Conservation (phyloP, 257 asterid genomes). For the Haberlea rhodopensis region DNA sequence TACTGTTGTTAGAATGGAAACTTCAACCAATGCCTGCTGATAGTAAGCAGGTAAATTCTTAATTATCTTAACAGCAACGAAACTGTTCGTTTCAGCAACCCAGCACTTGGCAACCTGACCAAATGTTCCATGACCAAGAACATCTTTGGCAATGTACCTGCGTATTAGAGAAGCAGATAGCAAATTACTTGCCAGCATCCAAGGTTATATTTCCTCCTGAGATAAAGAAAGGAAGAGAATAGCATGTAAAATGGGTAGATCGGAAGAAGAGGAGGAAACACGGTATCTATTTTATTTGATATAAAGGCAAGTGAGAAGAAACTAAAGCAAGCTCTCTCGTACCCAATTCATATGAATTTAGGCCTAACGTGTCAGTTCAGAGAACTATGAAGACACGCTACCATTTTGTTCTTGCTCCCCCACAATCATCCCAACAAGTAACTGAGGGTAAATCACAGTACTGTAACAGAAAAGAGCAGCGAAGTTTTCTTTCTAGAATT, state of each 20-base stretch:
- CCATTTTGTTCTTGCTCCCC: slow-evolving; percentile 10
- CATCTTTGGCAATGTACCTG: slow-evolving; percentile 91
- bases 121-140: slow-evolving; percentile 98
- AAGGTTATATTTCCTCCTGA: slow-evolving; percentile 22
- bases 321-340: slow-evolving; percentile 15
- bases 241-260: slow-evolving; percentile 14
- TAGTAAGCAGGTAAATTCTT: slow-evolving; percentile 96
- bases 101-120: slow-evolving; percentile 99
- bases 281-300: background rate
- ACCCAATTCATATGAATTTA: slow-evolving; percentile 16
- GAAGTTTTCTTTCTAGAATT: background rate
- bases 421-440: slow-evolving; percentile 3
- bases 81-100: slow-evolving; percentile 75
- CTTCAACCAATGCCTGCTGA: slow-evolving; percentile 99
- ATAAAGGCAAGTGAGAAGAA: slow-evolving; percentile 9
- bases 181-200: slow-evolving; percentile 17
- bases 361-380: slow-evolving; percentile 11
- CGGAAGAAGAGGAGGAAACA: slow-evolving; percentile 7
- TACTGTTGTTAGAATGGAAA: slow-evolving; percentile 85
- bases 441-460: background rate
- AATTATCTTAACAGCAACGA: slow-evolving; percentile 91
- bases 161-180: slow-evolving; percentile 31
- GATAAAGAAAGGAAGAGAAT: slow-evolving; percentile 21
- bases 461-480: background rate
- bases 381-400: background rate